Evolutionary conservation across 2,329 filamentous ascomycete species (phyloP), one percentile per base, ranked within the genome.

Genomic region (Sarocladium brachiariae): DNA sequence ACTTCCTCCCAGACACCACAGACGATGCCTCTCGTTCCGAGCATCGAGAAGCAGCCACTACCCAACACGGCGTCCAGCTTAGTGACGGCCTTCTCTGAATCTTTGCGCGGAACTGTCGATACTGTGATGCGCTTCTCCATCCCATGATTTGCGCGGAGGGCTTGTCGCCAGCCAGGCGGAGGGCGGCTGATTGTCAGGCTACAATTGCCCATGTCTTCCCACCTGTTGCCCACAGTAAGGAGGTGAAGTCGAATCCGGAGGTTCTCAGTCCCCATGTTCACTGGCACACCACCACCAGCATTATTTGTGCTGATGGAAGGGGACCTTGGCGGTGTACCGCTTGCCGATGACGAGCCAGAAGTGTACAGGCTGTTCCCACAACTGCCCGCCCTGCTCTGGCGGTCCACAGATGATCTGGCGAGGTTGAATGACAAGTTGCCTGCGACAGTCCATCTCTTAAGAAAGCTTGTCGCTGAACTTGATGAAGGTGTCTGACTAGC

Each of bases 161-260:
- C 80, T 67, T 78, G 80, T 37, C 72, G 72, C 65, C 77, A 78
- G 6, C 79, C 80, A 31, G 69, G 78, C 49, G 75, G 84, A n/a
- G 89, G 87, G 16, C 83, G 80, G 63, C 90, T 83, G 60, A 99
- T 89, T 14, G 87, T 89, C 53, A 99, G 72, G 33, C 83, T 77
- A 53, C 90, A 95, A 58, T 88, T 84, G 56, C 93, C 92, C 71
- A 91, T 83, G 63, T 97, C 91, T 54, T 89, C 84, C 93, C 93
- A 99, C 64, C 92, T 92, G 47, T 82, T 82, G 11, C 81, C 74
- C 1, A 80, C 74, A 53, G 90, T 85, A 47, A 92, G 83, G 46
- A 88, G 75, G 65, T 97, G 96, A 11, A 97, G 78, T 31, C 90
- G 79, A 58, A 96, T 88, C 58, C 91, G 91, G 49, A 92, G 82